Evolutionary conservation across 2,329 filamentous ascomycete species (phyloP).

Genomic region (Exophiala alcalophila): DNA sequence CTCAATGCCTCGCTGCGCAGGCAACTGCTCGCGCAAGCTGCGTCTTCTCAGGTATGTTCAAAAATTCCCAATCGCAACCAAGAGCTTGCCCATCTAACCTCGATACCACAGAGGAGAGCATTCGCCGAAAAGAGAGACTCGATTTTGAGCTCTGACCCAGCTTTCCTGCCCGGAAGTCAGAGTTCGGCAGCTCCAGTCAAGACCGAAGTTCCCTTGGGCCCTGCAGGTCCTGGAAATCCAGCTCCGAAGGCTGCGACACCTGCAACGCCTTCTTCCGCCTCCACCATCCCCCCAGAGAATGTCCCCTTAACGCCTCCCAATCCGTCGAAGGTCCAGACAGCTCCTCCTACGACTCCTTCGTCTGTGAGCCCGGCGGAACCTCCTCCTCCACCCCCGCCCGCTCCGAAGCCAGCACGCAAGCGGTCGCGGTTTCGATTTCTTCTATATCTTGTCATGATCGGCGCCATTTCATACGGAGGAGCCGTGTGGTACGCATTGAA

Average conservation of each 20-base stretch:
- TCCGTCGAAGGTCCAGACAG: slow-evolving; percentile 36
- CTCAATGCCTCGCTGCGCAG: slow-evolving; percentile 22
- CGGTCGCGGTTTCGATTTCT: slow-evolving; percentile 72
- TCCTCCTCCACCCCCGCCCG: slow-evolving; percentile 36
- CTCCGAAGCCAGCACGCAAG: slow-evolving; percentile 53
- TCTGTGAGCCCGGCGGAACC: slow-evolving; percentile 30
- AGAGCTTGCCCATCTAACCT: slow-evolving; percentile 20
- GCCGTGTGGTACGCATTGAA: slow-evolving; percentile 90
- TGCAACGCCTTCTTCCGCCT: slow-evolving; percentile 39
- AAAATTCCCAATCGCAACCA: slow-evolving; percentile 2
- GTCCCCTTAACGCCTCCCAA: slow-evolving; percentile 47
- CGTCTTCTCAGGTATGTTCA: slow-evolving; percentile 21
- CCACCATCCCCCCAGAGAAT: slow-evolving; percentile 50
- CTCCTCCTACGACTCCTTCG: slow-evolving; percentile 37
- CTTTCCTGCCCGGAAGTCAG: slow-evolving; percentile 20
- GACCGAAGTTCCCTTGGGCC: slow-evolving; percentile 26
- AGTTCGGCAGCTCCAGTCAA: slow-evolving; percentile 20
- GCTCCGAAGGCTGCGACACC: slow-evolving; percentile 31
- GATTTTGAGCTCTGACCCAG: slow-evolving; percentile 29
- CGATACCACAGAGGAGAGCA: slow-evolving; percentile 19
- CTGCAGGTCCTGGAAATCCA: slow-evolving; percentile 23
- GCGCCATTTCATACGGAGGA: slow-evolving; percentile 75
- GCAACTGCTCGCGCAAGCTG: slow-evolving; percentile 26
- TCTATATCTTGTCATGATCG: slow-evolving; percentile 71
- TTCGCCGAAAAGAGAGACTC: slow-evolving; percentile 28